Percentiles rank a stretch among this genome's conserved stretches.
Evolutionary conservation across 1,284 basidiomycete genomes (phyloP).

Genomic region (Fomitopsis pinicola): DNA sequence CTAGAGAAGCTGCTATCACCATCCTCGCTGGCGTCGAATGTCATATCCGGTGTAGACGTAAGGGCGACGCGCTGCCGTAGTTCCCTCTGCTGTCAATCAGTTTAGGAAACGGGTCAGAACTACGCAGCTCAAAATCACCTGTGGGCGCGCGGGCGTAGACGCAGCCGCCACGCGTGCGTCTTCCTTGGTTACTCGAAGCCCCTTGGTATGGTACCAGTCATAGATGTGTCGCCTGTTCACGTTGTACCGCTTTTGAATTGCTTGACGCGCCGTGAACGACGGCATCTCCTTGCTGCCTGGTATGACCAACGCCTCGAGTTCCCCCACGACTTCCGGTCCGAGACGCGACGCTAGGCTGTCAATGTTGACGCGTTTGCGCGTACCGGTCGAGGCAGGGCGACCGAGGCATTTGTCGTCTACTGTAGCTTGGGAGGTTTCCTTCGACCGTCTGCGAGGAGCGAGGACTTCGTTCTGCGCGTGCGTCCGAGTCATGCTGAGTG

Average conservation of each 20-base stretch:
- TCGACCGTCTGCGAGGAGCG: constrained; percentile 12
- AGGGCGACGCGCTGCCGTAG: not conserved
- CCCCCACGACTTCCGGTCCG: constrained; percentile 58
- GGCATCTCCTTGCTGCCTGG: constrained; percentile 72
- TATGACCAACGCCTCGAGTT: constrained; percentile 60
- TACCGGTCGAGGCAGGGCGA: constrained; percentile 7
- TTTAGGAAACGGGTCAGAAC: not conserved
- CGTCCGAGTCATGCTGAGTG: not conserved
- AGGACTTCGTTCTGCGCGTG: constrained; percentile 10
- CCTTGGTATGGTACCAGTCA: constrained; percentile 67
- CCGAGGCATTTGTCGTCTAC: not conserved
- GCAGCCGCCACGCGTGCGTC: constrained; percentile 37
- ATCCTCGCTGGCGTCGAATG: not conserved
- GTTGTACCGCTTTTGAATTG: constrained; percentile 60
- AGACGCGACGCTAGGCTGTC: constrained; percentile 58
- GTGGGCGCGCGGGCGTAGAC: constrained; percentile 16
- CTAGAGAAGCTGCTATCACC: constrained; percentile 2
- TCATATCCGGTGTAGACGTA: not conserved
- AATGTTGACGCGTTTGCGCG: constrained; percentile 32
- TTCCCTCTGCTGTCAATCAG: not conserved
- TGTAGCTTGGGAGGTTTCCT: constrained; percentile 4
- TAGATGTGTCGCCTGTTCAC: constrained; percentile 72
- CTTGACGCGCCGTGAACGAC: constrained; percentile 60
- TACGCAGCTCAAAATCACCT: constrained; percentile 9
- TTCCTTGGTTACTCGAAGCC: constrained; percentile 64